Evolutionary conservation across 257 asterid genomes (phyloP), one percentile per base, ranked within the genome.

Genomic region (Cordia subcordata): DNA sequence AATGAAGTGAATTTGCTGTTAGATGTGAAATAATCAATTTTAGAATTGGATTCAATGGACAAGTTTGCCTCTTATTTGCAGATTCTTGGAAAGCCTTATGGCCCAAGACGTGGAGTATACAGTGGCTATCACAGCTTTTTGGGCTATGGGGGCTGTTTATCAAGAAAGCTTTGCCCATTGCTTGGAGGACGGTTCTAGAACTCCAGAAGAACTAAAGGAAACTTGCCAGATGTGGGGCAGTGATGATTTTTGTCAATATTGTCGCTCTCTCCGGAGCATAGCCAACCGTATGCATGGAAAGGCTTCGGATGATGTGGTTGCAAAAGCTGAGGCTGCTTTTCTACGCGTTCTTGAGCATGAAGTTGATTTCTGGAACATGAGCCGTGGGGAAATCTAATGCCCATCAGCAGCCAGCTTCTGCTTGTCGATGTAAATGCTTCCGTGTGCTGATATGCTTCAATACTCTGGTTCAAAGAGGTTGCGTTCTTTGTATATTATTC

Each of bases 101-200:
- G 69, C 83, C 62, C 66, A 83, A 20, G 87, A 83, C 12, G 94
- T 83, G 56, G 94, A 79, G 32, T 85, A 83, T 78, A 68, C 86
- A 0, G 67, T 75, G 63, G 90, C 91, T 58, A 50, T 85, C 55
- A 74, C 87, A 15, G 86, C 91, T 22, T 83, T 90, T 63, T 90
- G 96, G 96, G 92, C 81, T 0, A 80, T 90, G 38, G 96, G 87
- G 75, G 69, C 79, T 13, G 94, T 87, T 58, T 90, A 90, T 66
- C 96, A 83, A 50, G 86, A 83, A 35, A 87, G 96, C 82, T 91
- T 81, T 70, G 95, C 95, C 5, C 88, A 91, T 57, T 91, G 94
- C 74, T 57, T 87, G 57, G 82, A 84, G 63, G 82, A 82, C 5
- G 88, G 70, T 33, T 74, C 82, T 19, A 75, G 70, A 69, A 83